Conservation (phyloP, 139 green algal species). For the Auxenochlorella pyrenoidosa region DNA sequence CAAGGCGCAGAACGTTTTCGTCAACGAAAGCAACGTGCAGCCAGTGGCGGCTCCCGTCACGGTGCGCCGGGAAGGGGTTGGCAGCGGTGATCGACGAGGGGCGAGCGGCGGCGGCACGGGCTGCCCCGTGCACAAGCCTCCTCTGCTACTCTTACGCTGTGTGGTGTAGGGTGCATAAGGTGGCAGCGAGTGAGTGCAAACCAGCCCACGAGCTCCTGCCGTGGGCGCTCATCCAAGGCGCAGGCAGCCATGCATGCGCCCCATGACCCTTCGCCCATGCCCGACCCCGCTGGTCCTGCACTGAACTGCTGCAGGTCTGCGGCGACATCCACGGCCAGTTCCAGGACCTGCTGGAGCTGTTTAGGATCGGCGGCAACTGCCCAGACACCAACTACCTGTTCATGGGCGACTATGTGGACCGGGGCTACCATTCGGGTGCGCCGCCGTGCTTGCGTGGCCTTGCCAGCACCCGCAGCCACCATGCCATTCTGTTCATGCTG, state of each 20-base stretch:
- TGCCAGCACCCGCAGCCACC: no score
- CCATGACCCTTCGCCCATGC: no score
- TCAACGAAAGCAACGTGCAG: constrained; percentile 96
- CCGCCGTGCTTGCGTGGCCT: no score
- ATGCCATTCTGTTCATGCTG: no score
- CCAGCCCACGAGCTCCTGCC: no score
- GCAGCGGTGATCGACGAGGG: background rate
- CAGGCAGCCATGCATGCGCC: no score
- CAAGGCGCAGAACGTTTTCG: constrained; percentile 92
- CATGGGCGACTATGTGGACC: constrained; percentile 99
- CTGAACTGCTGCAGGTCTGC: constrained; percentile 69
- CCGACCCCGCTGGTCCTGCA: no score
- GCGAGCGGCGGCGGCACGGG: background rate
- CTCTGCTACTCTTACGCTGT: no score
- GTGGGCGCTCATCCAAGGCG: no score
- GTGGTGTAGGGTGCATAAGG: background rate
- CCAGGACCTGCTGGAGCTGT: constrained; percentile 96
- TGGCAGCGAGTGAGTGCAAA: no score
- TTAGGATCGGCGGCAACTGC: constrained; percentile 92
- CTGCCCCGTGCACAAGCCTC: background rate
- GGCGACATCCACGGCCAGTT: constrained; percentile 99
- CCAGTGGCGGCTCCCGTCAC: constrained; percentile 95
- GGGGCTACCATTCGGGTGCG: constrained; percentile 90
- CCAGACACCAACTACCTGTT: constrained; percentile 99
- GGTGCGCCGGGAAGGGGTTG: constrained; percentile 30